These are phyloP conservation scores for Paraurostyla sp. DNA, from an alignment of 73 alveolate genomes.

Conservation along the genomic window DNA sequence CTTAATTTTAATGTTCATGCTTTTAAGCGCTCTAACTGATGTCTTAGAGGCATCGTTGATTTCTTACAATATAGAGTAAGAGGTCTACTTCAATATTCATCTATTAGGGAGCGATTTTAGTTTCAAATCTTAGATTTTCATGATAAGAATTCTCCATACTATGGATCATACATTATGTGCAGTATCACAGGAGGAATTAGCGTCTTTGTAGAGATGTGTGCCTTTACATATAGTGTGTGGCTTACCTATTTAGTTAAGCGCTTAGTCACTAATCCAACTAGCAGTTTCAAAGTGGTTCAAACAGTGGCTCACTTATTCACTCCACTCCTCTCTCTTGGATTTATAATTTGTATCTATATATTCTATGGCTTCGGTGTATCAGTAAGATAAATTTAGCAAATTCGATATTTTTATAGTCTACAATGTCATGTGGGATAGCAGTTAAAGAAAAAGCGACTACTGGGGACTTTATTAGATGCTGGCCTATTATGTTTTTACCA, in stretches of 20 bases:
- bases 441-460: neutral
- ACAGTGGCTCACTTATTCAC: neutral
- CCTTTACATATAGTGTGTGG: neutral
- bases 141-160: neutral
- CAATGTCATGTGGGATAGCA: constrained; percentile 24
- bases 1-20: neutral
- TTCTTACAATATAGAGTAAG: neutral
- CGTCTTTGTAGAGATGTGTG: neutral
- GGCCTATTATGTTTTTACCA: constrained; percentile 46
- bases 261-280: constrained; percentile 27
- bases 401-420: neutral
- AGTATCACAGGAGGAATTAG: neutral
- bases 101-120: neutral
- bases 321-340: neutral
- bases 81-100: neutral
- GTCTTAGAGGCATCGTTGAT: neutral
- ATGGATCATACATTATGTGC: neutral
- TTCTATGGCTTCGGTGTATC: constrained; percentile 18
- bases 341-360: neutral
- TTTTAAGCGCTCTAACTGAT: neutral
- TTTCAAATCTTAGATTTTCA: neutral
- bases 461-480: constrained; percentile 33
- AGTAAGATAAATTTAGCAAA: neutral
- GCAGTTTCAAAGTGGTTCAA: neutral
- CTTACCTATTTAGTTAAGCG: neutral